These are phyloP conservation scores for Ceratocystis alfenasii DNA, from an alignment of 2,329 filamentous ascomycete genomes.

Conservation along the genomic window DNA sequence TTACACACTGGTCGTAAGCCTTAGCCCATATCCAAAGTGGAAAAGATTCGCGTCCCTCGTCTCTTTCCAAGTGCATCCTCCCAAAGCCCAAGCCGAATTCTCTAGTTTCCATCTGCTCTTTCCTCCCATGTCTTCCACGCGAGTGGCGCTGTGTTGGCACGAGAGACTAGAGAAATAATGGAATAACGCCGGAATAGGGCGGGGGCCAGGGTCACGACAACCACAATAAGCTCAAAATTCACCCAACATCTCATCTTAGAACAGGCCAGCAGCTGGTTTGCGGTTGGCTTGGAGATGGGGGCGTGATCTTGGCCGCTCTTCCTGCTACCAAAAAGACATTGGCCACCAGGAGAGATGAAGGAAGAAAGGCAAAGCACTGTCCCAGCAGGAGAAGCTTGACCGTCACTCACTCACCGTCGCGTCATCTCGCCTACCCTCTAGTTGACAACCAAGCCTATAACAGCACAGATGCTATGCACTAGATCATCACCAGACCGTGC, in stretches of 20 bases:
- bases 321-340: too few relatives aligned
- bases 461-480: not conserved
- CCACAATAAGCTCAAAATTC: not conserved
- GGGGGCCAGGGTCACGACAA: not conserved
- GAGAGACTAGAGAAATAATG: not conserved
- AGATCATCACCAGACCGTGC: slow-evolving; percentile 2
- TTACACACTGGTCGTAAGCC: not conserved
- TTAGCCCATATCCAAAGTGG: not conserved
- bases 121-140: slow-evolving; percentile 10
- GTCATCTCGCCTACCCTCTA: not conserved
- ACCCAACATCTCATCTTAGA: not conserved
- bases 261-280: too few relatives aligned
- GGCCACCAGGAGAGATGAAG: not conserved
- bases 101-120: not conserved
- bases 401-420: not conserved
- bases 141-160: slow-evolving; percentile 9
- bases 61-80: not conserved
- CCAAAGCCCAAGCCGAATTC: not conserved
- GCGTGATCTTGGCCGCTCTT: too few relatives aligned
- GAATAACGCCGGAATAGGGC: not conserved
- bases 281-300: too few relatives aligned
- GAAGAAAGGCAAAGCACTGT: not conserved
- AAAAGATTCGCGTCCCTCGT: not conserved
- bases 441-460: not conserved
- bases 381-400: not conserved